Evolutionary conservation across 768 basidiomycete genomes (phyloP), one percentile per base, ranked within the genome.

Genomic region (Leucocoprinus birnbaumii): DNA sequence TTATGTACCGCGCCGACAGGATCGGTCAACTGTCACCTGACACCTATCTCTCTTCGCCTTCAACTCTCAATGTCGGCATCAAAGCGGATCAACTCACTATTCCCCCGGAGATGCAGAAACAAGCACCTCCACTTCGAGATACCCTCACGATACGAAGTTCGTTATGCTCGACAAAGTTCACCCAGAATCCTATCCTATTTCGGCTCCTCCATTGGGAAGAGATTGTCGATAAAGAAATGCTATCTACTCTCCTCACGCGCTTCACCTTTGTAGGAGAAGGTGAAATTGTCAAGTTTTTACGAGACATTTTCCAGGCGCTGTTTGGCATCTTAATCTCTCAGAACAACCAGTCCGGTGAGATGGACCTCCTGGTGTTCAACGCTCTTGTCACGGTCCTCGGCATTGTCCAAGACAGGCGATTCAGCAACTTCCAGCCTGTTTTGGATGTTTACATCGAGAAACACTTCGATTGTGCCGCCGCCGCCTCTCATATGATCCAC

Each of bases 231-330:
- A 79, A 80, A 54, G 85, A 87, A 8, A 66, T 82, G 10, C 78
- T 98, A 16, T 76, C 85, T 3, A 80, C 84, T 0, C 82, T 91
- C 11, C 80, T 98, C 51, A 78, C 80, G 58, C 86, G 91, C 68
- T 93, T 98, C 68, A 87, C 88, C 2, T 98, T 94, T 66, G 94
- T 94, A 16, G 87, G 90, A 8, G 95, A 98, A 69, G 87, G 91
- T 16, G 95, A 98, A 71, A 93, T 95, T 34, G 89, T 95, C 68
- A 95, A 94, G 68, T 95, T 94, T 68, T 77, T 94, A 18, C 83
- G 89, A 22, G 85, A 92, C 64, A 91, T 95, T 59, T 94, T 98
- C 65, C 93, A 98, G 64, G 84, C 94, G 0, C 83, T 98, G 7
- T 98, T 98, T 66, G 87, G 84, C 14, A 93, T 98, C 58, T 78